Conservation (phyloP, 2,329 filamentous ascomycete genomes). For the Colletotrichum cordylinicola region DNA sequence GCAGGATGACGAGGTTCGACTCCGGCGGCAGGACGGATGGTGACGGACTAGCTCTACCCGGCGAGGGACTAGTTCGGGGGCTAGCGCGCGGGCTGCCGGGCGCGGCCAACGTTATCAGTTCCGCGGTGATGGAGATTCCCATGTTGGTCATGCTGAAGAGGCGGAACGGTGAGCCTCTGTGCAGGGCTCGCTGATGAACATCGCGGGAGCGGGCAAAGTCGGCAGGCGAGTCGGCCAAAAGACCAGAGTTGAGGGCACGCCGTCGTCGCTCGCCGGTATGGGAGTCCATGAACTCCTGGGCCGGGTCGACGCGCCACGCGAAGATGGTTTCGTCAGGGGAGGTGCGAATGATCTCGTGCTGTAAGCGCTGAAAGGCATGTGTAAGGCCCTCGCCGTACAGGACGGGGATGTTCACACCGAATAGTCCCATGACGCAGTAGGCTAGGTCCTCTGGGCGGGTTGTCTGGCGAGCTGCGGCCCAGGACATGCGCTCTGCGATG, state of each 20-base stretch:
- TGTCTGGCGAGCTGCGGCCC: constrained; percentile 29
- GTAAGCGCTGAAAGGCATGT: constrained; percentile 28
- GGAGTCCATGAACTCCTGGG: neutral
- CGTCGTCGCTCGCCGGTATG: neutral
- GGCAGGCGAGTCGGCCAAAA: constrained; percentile 8
- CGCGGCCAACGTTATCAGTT: neutral
- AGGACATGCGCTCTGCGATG: constrained; percentile 34
- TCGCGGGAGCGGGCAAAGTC: constrained; percentile 7
- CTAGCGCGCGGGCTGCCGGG: neutral
- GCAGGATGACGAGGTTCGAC: neutral
- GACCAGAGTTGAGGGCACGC: neutral
- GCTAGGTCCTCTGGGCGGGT: constrained; percentile 30
- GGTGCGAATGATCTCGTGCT: constrained; percentile 18
- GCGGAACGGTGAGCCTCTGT: constrained; percentile 2
- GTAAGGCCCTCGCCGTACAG: constrained; percentile 31
- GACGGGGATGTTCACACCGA: constrained; percentile 31
- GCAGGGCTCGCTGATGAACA: constrained; percentile 14
- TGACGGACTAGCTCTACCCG: neutral
- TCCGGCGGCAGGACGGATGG: neutral
- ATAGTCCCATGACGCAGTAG: constrained; percentile 33
- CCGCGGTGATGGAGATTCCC: constrained; percentile 10
- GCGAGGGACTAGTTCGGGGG: neutral
- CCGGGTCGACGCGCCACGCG: constrained; percentile 9
- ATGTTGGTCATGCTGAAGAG: constrained; percentile 19
- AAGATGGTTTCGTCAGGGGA: constrained; percentile 19